Conservation (phyloP, 495 filamentous ascomycete species). For the Lophiostoma macrostomum region DNA sequence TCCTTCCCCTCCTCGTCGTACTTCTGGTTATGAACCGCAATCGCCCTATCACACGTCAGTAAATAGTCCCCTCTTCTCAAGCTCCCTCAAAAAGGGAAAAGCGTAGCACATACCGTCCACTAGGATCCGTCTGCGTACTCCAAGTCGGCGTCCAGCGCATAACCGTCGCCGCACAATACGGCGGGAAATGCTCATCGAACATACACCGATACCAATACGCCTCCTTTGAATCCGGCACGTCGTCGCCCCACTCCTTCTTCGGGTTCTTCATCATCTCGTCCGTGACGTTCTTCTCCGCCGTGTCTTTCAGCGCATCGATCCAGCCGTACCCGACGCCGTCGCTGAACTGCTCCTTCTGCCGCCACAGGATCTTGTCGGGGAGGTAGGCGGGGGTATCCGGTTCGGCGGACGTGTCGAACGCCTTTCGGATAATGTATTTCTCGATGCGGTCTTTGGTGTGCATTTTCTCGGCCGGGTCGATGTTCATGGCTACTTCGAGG, state of each 20-base stretch:
- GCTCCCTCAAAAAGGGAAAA: not conserved
- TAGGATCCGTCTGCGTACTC: conserved; percentile 93
- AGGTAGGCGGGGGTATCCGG: conserved; percentile 77
- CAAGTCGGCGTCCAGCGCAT: conserved; percentile 98
- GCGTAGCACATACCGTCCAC: conserved; percentile 67
- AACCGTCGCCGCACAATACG: conserved; percentile 85
- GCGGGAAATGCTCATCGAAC: conserved; percentile 98
- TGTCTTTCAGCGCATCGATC: conserved; percentile 96
- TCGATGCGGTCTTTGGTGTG: conserved; percentile 88
- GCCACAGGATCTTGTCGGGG: conserved; percentile 90
- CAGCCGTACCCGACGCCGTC: conserved; percentile 98
- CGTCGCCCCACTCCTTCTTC: conserved; percentile 88
- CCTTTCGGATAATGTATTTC: conserved; percentile 96
- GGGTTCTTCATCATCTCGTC: conserved; percentile 97
- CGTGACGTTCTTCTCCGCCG: conserved; percentile 79
- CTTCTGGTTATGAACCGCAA: conserved; percentile 32
- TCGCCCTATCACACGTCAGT: conserved; percentile 23
- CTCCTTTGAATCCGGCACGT: conserved; percentile 94
- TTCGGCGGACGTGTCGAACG: conserved; percentile 88
- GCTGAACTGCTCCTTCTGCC: conserved; percentile 99
- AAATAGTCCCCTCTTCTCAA: not conserved
- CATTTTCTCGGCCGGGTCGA: conserved; percentile 92
- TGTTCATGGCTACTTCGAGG: conserved; percentile 83
- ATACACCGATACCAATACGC: conserved; percentile 94
- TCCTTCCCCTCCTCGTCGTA: conserved; percentile 28